Evolutionary conservation across 805 yeast species (phyloP).

Genomic region (Metschnikowia reukaufii): DNA sequence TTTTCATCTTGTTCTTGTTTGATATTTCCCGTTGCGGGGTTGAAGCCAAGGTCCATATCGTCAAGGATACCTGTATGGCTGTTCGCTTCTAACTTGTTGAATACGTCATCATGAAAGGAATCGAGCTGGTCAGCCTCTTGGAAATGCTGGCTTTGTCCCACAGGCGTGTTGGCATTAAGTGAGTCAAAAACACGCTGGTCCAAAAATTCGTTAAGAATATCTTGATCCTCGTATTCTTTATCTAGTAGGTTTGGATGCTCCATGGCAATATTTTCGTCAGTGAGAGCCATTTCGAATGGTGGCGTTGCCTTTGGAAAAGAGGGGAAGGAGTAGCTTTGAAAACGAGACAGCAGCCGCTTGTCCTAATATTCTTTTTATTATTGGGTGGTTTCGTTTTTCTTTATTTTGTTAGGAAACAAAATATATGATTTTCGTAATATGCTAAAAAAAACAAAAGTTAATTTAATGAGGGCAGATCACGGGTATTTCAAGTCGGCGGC

Average conservation of each 20-base stretch:
- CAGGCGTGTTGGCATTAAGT: constrained; percentile 23
- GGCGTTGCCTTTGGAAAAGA: background rate
- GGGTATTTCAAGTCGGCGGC: constrained; percentile 1
- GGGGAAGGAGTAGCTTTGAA: background rate
- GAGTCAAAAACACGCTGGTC: constrained; percentile 52
- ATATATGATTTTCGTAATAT: background rate
- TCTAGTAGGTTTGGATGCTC: constrained; percentile 25
- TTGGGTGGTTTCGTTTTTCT: background rate
- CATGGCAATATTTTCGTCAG: constrained; percentile 25
- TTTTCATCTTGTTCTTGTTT: constrained; percentile 8
- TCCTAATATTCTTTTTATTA: too few relatives aligned
- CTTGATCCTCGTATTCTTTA: constrained; percentile 38
- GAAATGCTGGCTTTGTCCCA: constrained; percentile 3
- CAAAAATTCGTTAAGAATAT: constrained; percentile 56
- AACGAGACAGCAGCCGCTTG: background rate
- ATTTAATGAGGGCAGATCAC: background rate
- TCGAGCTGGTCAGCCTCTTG: constrained; percentile 4
- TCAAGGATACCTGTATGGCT: constrained; percentile 6
- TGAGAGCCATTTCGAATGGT: constrained; percentile 18
- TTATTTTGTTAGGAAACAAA: background rate
- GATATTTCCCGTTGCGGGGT: background rate
- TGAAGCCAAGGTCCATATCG: constrained; percentile 5
- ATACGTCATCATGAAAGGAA: constrained; percentile 7
- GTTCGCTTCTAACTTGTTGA: constrained; percentile 8
- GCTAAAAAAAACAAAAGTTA: background rate